A percentile compares a stretch with the other conserved stretches of the same genome.
Evolutionary conservation across 2,329 filamentous ascomycete genomes (phyloP).

Genomic region (Paraphoma sp.): DNA sequence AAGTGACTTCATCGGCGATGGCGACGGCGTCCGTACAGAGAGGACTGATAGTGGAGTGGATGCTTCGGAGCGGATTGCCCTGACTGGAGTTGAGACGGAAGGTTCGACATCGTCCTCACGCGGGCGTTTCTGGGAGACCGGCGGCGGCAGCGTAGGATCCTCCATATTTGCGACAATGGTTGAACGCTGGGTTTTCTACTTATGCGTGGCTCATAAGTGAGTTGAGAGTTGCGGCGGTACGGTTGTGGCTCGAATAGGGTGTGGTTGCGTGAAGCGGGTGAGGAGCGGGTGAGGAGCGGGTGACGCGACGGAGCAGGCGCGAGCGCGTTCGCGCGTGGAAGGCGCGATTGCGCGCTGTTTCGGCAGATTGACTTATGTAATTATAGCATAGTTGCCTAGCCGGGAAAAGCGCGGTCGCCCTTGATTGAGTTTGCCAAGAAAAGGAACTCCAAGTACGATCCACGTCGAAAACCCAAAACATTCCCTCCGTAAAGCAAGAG

Average conservation of each 20-base stretch:
- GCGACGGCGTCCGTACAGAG: conserved; percentile 43
- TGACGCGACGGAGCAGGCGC: conserved; percentile 31
- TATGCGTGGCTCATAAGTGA: too few relatives aligned
- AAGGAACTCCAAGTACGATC: background rate
- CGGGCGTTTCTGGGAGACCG: conserved; percentile 40
- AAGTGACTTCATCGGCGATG: conserved; percentile 32
- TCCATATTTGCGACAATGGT: conserved; percentile 31
- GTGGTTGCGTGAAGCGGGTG: conserved; percentile 4
- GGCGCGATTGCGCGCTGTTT: conserved; percentile 16
- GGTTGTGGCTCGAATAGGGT: conserved; percentile 12
- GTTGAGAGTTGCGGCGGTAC: background rate
- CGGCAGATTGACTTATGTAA: conserved; percentile 16
- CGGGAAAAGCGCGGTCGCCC: conserved; percentile 14
- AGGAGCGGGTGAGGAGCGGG: conserved; percentile 11
- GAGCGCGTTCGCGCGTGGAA: conserved; percentile 35
- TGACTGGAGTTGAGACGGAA: conserved; percentile 36
- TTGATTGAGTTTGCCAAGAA: background rate
- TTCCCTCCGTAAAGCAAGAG: background rate
- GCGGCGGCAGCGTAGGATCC: conserved; percentile 24
- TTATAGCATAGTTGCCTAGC: conserved; percentile 23
- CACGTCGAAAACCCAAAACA: background rate
- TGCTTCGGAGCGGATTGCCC: conserved; percentile 30
- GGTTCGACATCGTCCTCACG: conserved; percentile 36
- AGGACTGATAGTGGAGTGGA: conserved; percentile 42
- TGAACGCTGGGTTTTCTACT: too few relatives aligned